phyloP scores from a whole-genome alignment of 768 basidiomycete genomes.

The Xerocomus brunneocitrinus region DNA sequence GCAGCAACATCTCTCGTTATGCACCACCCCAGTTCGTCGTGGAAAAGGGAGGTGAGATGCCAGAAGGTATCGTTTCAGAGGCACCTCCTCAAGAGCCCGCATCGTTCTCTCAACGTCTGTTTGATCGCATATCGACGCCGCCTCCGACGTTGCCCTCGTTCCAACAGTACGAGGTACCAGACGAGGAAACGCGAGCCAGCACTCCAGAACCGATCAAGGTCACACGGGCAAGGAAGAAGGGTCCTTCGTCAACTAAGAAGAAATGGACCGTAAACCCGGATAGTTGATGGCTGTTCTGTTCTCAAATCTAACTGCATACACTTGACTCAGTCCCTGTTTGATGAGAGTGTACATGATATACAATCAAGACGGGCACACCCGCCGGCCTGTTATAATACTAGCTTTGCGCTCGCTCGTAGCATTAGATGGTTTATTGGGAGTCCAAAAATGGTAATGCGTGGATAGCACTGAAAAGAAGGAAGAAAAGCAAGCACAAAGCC shows the following conservation, averaged over 20 bases:
- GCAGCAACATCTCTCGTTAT: slow-evolving; percentile 36
- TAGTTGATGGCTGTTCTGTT: slow-evolving; percentile 1
- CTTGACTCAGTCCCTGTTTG: background rate
- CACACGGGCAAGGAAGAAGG: slow-evolving; percentile 64
- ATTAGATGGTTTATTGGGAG: slow-evolving; percentile 15
- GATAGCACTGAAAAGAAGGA: background rate
- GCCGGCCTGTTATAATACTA: slow-evolving; percentile 11
- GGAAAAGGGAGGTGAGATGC: slow-evolving; percentile 85
- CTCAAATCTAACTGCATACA: background rate
- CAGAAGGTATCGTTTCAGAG: slow-evolving; percentile 43
- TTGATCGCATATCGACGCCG: slow-evolving; percentile 33
- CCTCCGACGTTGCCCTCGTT: slow-evolving; percentile 38
- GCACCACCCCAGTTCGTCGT: slow-evolving; percentile 52
- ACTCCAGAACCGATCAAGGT: slow-evolving; percentile 74
- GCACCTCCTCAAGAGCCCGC: slow-evolving; percentile 20
- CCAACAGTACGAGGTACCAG: slow-evolving; percentile 50
- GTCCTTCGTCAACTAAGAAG: slow-evolving; percentile 50
- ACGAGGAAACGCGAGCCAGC: slow-evolving; percentile 44
- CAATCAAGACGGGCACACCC: slow-evolving; percentile 17
- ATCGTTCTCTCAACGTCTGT: slow-evolving; percentile 27
- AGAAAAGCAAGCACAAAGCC: slow-evolving; percentile 13
- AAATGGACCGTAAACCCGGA: slow-evolving; percentile 48
- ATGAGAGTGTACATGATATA: slow-evolving; percentile 20
- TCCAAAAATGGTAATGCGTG: slow-evolving; percentile 14
- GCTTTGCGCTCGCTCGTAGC: slow-evolving; percentile 15